Conservation (phyloP, 805 yeast species). For the Zygosaccharomyces rouxii region DNA sequence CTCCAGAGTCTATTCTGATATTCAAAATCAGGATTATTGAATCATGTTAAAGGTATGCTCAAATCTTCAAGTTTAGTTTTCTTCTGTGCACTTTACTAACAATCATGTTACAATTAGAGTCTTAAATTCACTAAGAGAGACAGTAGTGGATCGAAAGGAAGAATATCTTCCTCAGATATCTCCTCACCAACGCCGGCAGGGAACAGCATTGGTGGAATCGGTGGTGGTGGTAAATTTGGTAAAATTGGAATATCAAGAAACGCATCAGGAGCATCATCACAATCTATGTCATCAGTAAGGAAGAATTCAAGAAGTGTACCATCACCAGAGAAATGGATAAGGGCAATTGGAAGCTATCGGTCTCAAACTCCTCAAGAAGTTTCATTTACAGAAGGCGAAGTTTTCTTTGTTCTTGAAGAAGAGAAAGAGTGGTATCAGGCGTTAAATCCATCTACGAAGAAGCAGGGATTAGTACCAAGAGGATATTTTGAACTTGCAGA, state of each 20-base stretch:
- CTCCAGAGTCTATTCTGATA: neutral
- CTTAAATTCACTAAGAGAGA: constrained; percentile 31
- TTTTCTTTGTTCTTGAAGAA: constrained; percentile 71
- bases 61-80: neutral
- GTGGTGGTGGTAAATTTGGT: constrained; percentile 22
- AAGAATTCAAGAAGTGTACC: constrained; percentile 17
- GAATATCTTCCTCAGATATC: constrained; percentile 36
- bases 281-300: constrained; percentile 15
- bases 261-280: constrained; percentile 16
- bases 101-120: constrained; percentile 9
- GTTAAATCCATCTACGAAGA: constrained; percentile 72
- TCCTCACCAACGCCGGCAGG: constrained; percentile 30
- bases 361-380: constrained; percentile 82
- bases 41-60: constrained; percentile 14
- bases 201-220: constrained; percentile 13
- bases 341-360: constrained; percentile 70
- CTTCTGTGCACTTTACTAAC: constrained; percentile 6
- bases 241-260: constrained; percentile 25
- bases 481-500: constrained; percentile 76
- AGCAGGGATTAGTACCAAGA: constrained; percentile 83
- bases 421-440: constrained; percentile 82
- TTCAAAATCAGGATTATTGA: neutral
- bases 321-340: constrained; percentile 72
- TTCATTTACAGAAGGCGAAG: constrained; percentile 75
- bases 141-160: constrained; percentile 24